Conservation (phyloP, 148 eudicot genomes). For the Camellia granthamiana region DNA sequence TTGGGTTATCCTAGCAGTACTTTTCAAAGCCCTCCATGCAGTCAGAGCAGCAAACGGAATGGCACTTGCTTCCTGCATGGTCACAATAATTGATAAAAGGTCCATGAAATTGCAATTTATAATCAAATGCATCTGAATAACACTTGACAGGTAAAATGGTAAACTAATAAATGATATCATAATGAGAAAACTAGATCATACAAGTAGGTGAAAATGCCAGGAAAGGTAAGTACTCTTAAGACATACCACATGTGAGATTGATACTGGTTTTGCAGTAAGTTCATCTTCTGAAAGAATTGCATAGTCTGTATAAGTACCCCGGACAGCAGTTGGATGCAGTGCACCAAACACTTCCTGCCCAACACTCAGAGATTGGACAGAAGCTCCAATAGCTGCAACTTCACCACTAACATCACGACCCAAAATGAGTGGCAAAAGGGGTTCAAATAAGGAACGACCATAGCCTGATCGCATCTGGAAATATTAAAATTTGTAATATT, state of each 20-base stretch:
- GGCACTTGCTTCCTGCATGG: conserved; percentile 80
- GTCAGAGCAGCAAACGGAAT: conserved; percentile 98
- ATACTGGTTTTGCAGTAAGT: conserved; percentile 59
- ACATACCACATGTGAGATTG: conserved; percentile 82
- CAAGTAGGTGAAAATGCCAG: neutral
- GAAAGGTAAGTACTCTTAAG: neutral
- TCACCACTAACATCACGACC: conserved; percentile 99
- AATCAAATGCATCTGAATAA: neutral
- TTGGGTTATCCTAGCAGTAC: conserved; percentile 70
- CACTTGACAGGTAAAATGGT: neutral
- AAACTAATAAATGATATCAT: neutral
- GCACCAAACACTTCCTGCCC: conserved; percentile 98
- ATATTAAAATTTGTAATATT: conserved; percentile 17
- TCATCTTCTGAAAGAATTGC: conserved; percentile 84
- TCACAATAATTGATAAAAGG: neutral
- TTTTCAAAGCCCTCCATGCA: conserved; percentile 93
- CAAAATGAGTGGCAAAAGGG: conserved; percentile 80
- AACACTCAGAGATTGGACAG: conserved; percentile 57
- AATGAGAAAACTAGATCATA: neutral
- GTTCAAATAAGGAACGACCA: conserved; percentile 82
- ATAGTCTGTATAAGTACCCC: conserved; percentile 96
- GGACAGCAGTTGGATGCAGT: conserved; percentile 90
- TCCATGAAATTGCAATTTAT: neutral
- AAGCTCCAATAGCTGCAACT: conserved; percentile 78
- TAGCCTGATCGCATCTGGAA: conserved; percentile 95